Evolutionary conservation across 1,284 basidiomycete genomes (phyloP).

Genomic region (Cyathus olla): DNA sequence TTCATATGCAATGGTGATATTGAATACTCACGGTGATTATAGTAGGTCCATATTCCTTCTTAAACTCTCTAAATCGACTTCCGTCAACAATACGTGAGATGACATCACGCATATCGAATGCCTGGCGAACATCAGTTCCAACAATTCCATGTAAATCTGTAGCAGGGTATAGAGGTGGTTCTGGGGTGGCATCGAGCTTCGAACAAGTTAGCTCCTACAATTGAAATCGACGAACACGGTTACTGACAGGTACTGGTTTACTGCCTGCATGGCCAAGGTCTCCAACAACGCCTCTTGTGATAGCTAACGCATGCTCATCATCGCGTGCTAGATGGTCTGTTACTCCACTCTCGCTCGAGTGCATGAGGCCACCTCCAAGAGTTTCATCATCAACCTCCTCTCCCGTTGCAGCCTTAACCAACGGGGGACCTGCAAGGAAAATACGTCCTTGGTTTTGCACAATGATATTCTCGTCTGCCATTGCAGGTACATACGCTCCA

Average conservation of each 20-base stretch:
- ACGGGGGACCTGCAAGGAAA: slow-evolving; percentile 95
- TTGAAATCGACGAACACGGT: not conserved
- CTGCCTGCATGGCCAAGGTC: slow-evolving; percentile 80
- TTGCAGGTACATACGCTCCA: slow-evolving; percentile 94
- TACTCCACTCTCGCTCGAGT: slow-evolving; percentile 93
- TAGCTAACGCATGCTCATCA: slow-evolving; percentile 89
- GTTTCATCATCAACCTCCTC: slow-evolving; percentile 95
- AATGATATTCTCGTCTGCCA: slow-evolving; percentile 97
- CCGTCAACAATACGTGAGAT: slow-evolving; percentile 94
- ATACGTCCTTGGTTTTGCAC: slow-evolving; percentile 94
- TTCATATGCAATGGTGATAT: not conserved
- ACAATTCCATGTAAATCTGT: slow-evolving; percentile 92
- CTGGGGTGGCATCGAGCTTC: slow-evolving; percentile 68
- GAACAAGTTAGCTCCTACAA: not conserved
- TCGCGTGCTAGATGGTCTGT: slow-evolving; percentile 92
- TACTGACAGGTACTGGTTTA: slow-evolving; percentile 57
- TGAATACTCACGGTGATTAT: slow-evolving; percentile 81
- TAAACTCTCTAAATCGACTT: slow-evolving; percentile 94
- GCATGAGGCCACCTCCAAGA: slow-evolving; percentile 93
- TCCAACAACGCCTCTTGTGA: slow-evolving; percentile 85
- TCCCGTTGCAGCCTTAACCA: slow-evolving; percentile 96
- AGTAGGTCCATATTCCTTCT: slow-evolving; percentile 93
- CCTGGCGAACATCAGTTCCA: slow-evolving; percentile 87
- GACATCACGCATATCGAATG: slow-evolving; percentile 95
- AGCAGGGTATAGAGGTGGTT: slow-evolving; percentile 85